Percentiles rank a stretch among this genome's conserved stretches.
Conservation (phyloP, 2,329 filamentous ascomycete genomes). For the Aureobasidium sp. region DNA sequence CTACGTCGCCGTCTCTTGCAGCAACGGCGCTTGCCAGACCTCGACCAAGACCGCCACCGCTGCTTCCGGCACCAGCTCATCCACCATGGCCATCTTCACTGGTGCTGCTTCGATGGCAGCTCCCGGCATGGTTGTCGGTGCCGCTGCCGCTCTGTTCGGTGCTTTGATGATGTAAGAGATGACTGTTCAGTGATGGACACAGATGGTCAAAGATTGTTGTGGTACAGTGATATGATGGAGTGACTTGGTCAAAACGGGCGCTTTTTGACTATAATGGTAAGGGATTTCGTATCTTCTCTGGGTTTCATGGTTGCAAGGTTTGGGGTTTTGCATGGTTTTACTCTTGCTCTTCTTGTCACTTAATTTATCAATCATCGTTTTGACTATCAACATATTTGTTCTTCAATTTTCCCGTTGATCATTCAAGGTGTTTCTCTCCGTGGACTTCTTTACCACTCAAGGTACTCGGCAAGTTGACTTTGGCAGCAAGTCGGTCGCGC, state of each 20-base stretch:
- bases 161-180: background rate
- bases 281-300: background rate
- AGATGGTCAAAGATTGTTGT: background rate
- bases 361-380: no score
- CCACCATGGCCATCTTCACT: slow-evolving; percentile 3
- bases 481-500: no score
- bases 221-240: background rate
- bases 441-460: no score
- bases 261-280: background rate
- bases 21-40: background rate
- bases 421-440: no score
- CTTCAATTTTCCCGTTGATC: no score
- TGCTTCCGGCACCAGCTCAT: background rate
- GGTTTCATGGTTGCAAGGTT: background rate
- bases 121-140: background rate
- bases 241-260: background rate
- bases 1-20: background rate
- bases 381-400: no score
- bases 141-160: background rate
- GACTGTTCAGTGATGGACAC: background rate
- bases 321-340: background rate
- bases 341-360: no score
- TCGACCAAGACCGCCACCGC: background rate
- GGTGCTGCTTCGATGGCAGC: background rate
- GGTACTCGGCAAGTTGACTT: no score